Evolutionary conservation across 306 rosid species (phyloP).

Genomic region (Luffa acutangula): DNA sequence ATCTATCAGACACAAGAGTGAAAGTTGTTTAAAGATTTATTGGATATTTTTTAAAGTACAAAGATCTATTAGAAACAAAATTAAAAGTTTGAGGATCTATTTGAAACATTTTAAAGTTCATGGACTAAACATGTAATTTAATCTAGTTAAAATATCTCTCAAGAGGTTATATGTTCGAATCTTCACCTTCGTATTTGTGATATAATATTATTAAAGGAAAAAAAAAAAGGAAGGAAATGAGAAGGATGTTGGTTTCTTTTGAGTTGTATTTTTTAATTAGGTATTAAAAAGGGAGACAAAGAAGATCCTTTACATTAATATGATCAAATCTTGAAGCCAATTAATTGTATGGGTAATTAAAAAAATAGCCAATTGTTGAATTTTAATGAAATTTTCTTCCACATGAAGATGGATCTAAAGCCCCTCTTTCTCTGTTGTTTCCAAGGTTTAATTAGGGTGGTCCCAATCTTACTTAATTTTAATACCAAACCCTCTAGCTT

Average conservation of each 20-base stretch:
- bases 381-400: background rate
- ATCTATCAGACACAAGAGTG: no score
- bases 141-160: no score
- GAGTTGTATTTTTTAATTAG: background rate
- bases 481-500: background rate
- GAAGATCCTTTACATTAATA: background rate
- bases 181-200: no score
- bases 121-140: no score
- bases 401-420: background rate
- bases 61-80: no score
- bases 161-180: no score
- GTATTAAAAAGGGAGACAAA: background rate
- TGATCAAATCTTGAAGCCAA: background rate
- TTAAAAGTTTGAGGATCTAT: no score
- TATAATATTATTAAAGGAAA: background rate
- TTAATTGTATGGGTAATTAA: background rate
- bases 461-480: background rate
- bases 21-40: no score
- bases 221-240: no score
- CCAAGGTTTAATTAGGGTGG: constrained; percentile 3
- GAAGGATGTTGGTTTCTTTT: background rate
- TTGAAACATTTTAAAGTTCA: no score
- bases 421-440: background rate
- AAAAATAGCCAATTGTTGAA: background rate
- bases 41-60: no score